phyloP scores from a whole-genome alignment of 257 asterid species.

The Solanum raphanifolium region DNA sequence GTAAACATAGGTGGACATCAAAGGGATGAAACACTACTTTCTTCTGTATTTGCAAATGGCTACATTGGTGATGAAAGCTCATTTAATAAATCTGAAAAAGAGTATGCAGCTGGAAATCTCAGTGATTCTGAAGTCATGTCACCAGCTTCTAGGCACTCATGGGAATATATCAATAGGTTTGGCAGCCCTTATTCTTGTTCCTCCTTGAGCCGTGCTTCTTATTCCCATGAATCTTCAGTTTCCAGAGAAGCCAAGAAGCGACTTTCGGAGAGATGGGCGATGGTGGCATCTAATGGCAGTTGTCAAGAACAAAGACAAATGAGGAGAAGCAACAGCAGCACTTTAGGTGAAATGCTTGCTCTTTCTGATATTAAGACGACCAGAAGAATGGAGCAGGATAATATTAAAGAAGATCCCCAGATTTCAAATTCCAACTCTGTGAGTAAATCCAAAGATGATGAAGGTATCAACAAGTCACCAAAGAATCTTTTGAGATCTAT shows the following conservation, averaged over 20 bases:
- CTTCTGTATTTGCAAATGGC: constrained; percentile 75
- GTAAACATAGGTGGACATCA: constrained; percentile 49
- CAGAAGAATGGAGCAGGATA: constrained; percentile 21
- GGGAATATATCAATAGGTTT: constrained; percentile 77
- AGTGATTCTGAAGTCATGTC: constrained; percentile 81
- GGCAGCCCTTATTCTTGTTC: constrained; percentile 80
- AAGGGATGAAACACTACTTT: constrained; percentile 51
- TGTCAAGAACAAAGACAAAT: constrained; percentile 60
- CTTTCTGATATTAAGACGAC: constrained; percentile 72
- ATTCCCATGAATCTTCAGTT: constrained; percentile 94
- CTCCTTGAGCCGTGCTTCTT: constrained; percentile 75
- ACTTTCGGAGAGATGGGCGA: constrained; percentile 93
- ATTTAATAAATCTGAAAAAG: constrained; percentile 70
- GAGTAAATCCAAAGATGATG: background rate
- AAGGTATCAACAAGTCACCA: background rate
- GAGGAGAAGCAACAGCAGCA: constrained; percentile 67
- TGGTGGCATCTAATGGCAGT: constrained; percentile 68
- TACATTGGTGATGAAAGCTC: constrained; percentile 85
- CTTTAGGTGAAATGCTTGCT: constrained; percentile 98
- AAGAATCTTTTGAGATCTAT: constrained; percentile 8
- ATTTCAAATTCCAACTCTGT: background rate
- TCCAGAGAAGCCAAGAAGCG: constrained; percentile 96
- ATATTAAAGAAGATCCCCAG: constrained; percentile 21
- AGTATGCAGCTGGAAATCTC: constrained; percentile 53
- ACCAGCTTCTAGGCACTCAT: constrained; percentile 81